These are phyloP conservation scores for Globisporangium middletonii DNA, from an alignment of 352 stramenopile genomes.

Conservation along the genomic window DNA sequence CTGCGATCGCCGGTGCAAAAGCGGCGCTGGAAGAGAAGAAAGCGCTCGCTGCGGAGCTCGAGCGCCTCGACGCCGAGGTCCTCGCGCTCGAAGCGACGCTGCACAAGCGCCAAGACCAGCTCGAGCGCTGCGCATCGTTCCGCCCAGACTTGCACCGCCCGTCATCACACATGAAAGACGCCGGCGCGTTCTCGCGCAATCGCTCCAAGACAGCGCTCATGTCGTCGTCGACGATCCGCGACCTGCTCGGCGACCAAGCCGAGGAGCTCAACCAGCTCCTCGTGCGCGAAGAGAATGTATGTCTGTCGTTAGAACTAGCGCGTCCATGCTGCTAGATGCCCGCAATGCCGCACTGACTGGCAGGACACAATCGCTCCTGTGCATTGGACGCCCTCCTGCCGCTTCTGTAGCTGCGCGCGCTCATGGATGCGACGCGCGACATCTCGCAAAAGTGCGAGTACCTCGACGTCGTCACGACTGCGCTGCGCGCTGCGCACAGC, in stretches of 20 bases:
- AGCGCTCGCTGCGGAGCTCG: constrained; percentile 25
- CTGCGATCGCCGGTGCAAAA: constrained; percentile 25
- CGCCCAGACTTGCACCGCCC: constrained; percentile 19
- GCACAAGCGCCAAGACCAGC: constrained; percentile 39
- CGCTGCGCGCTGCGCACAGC: constrained; percentile 37
- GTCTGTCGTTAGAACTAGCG: not conserved
- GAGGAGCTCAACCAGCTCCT: constrained; percentile 44
- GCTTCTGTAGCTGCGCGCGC: constrained; percentile 38
- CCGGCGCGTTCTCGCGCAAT: constrained; percentile 18
- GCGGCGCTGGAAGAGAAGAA: constrained; percentile 27
- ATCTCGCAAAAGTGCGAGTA: constrained; percentile 52
- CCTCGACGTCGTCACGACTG: constrained; percentile 44
- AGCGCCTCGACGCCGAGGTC: constrained; percentile 26
- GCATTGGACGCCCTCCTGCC: too few relatives aligned
- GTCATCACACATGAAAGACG: not conserved
- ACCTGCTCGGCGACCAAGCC: constrained; percentile 47
- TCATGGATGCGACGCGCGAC: constrained; percentile 59
- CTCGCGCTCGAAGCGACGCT: constrained; percentile 37
- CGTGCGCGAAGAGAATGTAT: constrained; percentile 46
- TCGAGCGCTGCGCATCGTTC: constrained; percentile 38
- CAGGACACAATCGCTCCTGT: too few relatives aligned
- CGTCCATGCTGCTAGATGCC: not conserved
- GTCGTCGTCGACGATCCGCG: constrained; percentile 35
- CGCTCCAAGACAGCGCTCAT: constrained; percentile 41
- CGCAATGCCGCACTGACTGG: too few relatives aligned